Percentiles rank a stretch among this genome's conserved stretches.
Evolutionary conservation across 306 rosid genomes (phyloP).

Genomic region (Hippophae tibetana): DNA sequence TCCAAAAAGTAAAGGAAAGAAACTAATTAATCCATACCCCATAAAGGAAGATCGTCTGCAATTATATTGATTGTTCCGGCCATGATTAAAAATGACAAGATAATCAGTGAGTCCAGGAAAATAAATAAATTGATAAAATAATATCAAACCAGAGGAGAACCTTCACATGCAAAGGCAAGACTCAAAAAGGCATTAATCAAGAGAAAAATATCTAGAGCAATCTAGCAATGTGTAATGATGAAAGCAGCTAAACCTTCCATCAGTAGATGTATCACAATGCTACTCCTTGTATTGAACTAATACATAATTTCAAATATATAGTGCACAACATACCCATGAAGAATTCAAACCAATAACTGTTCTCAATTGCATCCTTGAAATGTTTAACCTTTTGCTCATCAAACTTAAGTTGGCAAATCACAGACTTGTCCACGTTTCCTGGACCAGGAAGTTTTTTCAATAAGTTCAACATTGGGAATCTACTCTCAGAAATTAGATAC

Average conservation of each 20-base stretch:
- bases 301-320: not conserved
- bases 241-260: no score
- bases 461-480: slow-evolving; percentile 9
- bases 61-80: slow-evolving; percentile 31
- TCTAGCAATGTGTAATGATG: no score
- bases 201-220: no score
- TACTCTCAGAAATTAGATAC: slow-evolving; percentile 9
- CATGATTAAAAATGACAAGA: slow-evolving; percentile 22
- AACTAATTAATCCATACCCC: slow-evolving; percentile 58
- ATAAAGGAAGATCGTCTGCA: slow-evolving; percentile 94
- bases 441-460: slow-evolving; percentile 13
- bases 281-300: no score
- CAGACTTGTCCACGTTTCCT: slow-evolving; percentile 70
- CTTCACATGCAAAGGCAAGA: slow-evolving; percentile 1
- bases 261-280: no score
- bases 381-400: slow-evolving; percentile 62
- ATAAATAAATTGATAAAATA: slow-evolving; percentile 1
- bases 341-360: slow-evolving; percentile 89
- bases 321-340: slow-evolving; percentile 72
- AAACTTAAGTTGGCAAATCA: slow-evolving; percentile 51
- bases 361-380: slow-evolving; percentile 91
- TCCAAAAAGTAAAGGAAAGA: slow-evolving; percentile 13
- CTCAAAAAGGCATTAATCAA: no score
- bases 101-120: slow-evolving; percentile 27
- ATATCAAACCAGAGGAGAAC: not conserved